These are phyloP conservation scores for Lablab purpureus DNA, from an alignment of 306 rosid genomes.

Conservation along the genomic window DNA sequence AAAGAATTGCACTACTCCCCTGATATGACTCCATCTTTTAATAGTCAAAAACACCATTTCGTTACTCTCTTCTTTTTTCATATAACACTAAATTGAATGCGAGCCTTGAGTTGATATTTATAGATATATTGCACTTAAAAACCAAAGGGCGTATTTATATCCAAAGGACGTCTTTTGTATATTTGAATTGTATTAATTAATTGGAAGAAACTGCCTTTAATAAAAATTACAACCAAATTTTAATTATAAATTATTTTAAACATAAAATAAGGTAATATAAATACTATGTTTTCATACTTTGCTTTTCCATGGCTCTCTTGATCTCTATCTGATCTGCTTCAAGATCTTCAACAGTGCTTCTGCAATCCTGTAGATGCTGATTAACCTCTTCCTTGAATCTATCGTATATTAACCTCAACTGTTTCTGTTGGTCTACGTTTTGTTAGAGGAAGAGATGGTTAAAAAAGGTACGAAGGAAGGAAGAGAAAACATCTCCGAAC, in stretches of 20 bases:
- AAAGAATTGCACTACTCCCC: slow-evolving; percentile 1
- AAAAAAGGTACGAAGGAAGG: slow-evolving; percentile 13
- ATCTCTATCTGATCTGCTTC: slow-evolving; percentile 75
- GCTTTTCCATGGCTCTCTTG: slow-evolving; percentile 80
- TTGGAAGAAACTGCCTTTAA: neutral
- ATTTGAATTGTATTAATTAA: slow-evolving; percentile 13
- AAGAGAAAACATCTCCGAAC: slow-evolving; percentile 9
- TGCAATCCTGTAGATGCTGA: slow-evolving; percentile 81
- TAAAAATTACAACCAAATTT: neutral
- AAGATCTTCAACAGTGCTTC: slow-evolving; percentile 69
- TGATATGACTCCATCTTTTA: neutral
- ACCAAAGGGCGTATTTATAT: neutral
- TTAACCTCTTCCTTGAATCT: slow-evolving; percentile 85
- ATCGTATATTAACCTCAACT: slow-evolving; percentile 71
- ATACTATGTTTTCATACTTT: slow-evolving; percentile 59
- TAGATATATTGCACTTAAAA: slow-evolving; percentile 15
- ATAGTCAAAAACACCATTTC: slow-evolving; percentile 19
- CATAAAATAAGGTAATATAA: slow-evolving; percentile 3
- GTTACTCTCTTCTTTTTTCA: neutral
- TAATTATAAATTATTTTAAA: slow-evolving; percentile 7
- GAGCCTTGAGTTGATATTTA: slow-evolving; percentile 37
- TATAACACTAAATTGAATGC: slow-evolving; percentile 11
- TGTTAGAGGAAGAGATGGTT: slow-evolving; percentile 37
- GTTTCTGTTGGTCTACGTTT: slow-evolving; percentile 74
- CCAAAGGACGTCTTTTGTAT: slow-evolving; percentile 37